Percentiles rank a stretch among this genome's conserved stretches.
phyloP scores from a whole-genome alignment of 1,284 basidiomycete genomes.

The Ceraceosorus guamensis region DNA sequence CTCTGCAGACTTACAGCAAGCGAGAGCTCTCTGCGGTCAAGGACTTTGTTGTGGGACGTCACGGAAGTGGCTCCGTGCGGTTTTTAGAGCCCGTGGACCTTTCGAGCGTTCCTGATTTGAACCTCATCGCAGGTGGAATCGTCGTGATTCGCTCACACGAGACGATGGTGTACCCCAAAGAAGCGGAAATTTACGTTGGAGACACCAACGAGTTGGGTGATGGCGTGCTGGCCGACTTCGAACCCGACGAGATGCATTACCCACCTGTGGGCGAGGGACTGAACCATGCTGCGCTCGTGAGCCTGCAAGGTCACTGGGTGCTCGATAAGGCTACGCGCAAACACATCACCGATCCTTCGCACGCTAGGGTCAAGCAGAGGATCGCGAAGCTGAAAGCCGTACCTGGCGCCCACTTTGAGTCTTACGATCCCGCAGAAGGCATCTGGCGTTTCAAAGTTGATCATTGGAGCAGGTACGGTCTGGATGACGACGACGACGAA shows the following conservation, averaged over 20 bases:
- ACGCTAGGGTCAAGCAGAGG: conserved; percentile 66
- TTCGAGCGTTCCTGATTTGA: conserved; percentile 71
- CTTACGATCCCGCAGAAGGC: conserved; percentile 70
- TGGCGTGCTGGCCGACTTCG: conserved; percentile 37
- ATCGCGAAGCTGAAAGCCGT: conserved; percentile 75
- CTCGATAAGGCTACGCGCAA: conserved; percentile 84
- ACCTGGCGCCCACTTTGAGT: conserved; percentile 76
- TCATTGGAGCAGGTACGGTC: conserved; percentile 60
- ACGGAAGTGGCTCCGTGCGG: conserved; percentile 80
- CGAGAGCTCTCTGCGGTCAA: conserved; percentile 60
- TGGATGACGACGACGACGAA: conserved; percentile 41
- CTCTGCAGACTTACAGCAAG: conserved; percentile 30
- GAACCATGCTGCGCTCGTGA: conserved; percentile 77
- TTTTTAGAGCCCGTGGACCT: conserved; percentile 84
- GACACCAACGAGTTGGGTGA: conserved; percentile 38
- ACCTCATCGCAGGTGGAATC: conserved; percentile 74
- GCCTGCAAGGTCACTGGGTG: conserved; percentile 76
- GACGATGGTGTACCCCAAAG: conserved; percentile 86
- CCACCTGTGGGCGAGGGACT: conserved; percentile 69
- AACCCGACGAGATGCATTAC: conserved; percentile 51
- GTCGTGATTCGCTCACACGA: conserved; percentile 86
- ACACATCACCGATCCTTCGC: conserved; percentile 73
- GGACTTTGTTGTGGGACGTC: conserved; percentile 77
- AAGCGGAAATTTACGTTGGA: conserved; percentile 26
- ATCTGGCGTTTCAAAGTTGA: conserved; percentile 91